Evolutionary conservation across 768 basidiomycete genomes (phyloP), one percentile per base, ranked within the genome.

Genomic region (Tulasnella sp.): DNA sequence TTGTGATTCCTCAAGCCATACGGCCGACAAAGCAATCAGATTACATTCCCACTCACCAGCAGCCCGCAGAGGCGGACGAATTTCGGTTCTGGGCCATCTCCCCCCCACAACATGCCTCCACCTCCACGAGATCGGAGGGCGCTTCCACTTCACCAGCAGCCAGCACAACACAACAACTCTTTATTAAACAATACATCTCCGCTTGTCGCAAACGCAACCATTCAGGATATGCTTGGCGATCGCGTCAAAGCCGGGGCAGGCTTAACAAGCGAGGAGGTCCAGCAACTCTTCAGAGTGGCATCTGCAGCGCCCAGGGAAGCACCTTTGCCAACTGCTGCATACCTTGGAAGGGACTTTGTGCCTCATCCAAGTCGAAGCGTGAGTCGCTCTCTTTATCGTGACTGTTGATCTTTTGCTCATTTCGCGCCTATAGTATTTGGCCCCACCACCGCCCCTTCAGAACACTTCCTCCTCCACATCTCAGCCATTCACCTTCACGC

Each of bases 321-420:
- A 17, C 26, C 30, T 47, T 24, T 58, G 23, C 56, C 56, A 9
- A 58, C 29, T 9, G 56, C 56, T 5, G 56, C 56, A 24, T 58
- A 48, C 23, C 38, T 58, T 9, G 47, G 43, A n/a, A 26, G 56
- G n/a, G 56, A 51, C 21, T 30, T 58, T 11, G 27, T 47, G n/a
- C 56, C 56, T 1, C 48, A 45, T 34, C 45, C 56, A 32, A 58
- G 56, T 27, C 45, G 19, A 34, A 58, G 56, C 30, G 56, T 58
- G 30, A 15, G 56, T 48, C 17, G 34, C 19, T 24, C 45, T 24
- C 44, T 17, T 19, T n/a, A 49, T 11, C 27, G 10, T 29, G 44
- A 55, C 32, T 3, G n/a, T 42, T 19, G 15, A 32, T 3, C n/a
- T n/a, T n/a, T n/a, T n/a, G n/a, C 30, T 19, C 13, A 52, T 26